A percentile compares a stretch with the other conserved stretches of the same genome.
These are phyloP conservation scores for Aspergillus avenaceus DNA, from an alignment of 495 filamentous ascomycete genomes.

Conservation along the genomic window DNA sequence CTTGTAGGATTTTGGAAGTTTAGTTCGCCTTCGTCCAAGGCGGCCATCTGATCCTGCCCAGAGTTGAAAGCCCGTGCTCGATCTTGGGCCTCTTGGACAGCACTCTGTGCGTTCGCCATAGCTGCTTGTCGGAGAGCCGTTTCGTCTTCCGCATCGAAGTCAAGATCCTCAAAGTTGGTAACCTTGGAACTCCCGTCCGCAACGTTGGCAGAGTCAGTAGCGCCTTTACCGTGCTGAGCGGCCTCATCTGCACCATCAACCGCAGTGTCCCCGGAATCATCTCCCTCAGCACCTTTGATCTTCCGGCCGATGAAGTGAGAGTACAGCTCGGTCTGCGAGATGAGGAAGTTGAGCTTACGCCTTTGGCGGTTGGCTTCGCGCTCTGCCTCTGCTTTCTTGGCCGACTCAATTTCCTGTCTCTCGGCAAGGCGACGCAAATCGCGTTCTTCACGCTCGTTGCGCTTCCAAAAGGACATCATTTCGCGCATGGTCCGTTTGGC, in stretches of 20 bases:
- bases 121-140: slow-evolving; percentile 74
- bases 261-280: slow-evolving; percentile 74
- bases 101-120: slow-evolving; percentile 93
- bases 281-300: slow-evolving; percentile 92
- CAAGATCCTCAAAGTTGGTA: slow-evolving; percentile 88
- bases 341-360: slow-evolving; percentile 98
- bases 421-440: slow-evolving; percentile 91
- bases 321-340: slow-evolving; percentile 97
- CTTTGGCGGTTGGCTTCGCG: slow-evolving; percentile 96
- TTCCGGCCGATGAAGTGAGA: slow-evolving; percentile 99
- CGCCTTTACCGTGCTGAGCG: slow-evolving; percentile 39
- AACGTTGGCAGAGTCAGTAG: slow-evolving; percentile 52
- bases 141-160: slow-evolving; percentile 95
- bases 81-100: slow-evolving; percentile 90
- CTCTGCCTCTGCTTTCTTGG: slow-evolving; percentile 92
- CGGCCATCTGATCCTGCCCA: slow-evolving; percentile 49
- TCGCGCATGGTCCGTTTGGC: slow-evolving; percentile 98
- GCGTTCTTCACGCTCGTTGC: slow-evolving; percentile 95
- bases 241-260: slow-evolving; percentile 53
- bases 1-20: slow-evolving; percentile 99
- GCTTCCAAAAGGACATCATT: slow-evolving; percentile 99
- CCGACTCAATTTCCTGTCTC: slow-evolving; percentile 93
- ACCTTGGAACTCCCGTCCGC: slow-evolving; percentile 63
- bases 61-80: slow-evolving; percentile 89
- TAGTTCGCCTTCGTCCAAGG: slow-evolving; percentile 80